Evolutionary conservation across 2,329 filamentous ascomycete genomes (phyloP), one percentile per base, ranked within the genome.

Genomic region (Paraphoma chrysanthemicola): DNA sequence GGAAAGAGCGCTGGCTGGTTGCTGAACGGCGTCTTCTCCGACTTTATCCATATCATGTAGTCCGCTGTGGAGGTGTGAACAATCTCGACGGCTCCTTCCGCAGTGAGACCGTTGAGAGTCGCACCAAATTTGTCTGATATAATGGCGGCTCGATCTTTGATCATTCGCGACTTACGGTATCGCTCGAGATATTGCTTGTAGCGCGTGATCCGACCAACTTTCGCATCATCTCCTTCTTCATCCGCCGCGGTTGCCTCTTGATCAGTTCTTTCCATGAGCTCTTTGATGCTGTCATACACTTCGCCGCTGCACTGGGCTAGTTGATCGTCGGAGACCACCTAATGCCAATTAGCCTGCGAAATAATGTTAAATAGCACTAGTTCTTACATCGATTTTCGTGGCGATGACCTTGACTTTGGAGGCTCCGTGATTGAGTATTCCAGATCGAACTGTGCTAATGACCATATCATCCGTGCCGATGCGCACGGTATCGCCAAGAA

Each of bases 381-480:
- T 36, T 61, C 67, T 50, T 51, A 69, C 64, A 53, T 71, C 68
- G 28, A 69, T 67, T 47, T 71, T 69, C 0, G 68, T 71, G 0
- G 65, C 59, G 0, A 69, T 54, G 0, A 69, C 16, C 31, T 64
- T 69, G 10, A 71, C 67, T 1, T 61, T 62, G 0, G 44, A 23
- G 9, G 51, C 28, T 1, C 68, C 65, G 43, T 61, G 67, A 43
- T 57, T 48, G 1, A 45, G 11, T 1, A 61, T 23, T 4, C 54
- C 66, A 3, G 53, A 51, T n/a, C 62, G 39, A 2, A 53, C 54
- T 16, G 28, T 63, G 14, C 50, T 66, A 6, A 69, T 68, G 1
- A 64, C 51, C 12, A 49, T 48, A 16, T 69, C 59, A 14, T 69
- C 63, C 4, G 59, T 54, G 0, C 39, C 39, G 7, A 69, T 65